phyloP scores from a whole-genome alignment of 1,284 basidiomycete genomes.

The Rhodotorula mucilaginosa region DNA sequence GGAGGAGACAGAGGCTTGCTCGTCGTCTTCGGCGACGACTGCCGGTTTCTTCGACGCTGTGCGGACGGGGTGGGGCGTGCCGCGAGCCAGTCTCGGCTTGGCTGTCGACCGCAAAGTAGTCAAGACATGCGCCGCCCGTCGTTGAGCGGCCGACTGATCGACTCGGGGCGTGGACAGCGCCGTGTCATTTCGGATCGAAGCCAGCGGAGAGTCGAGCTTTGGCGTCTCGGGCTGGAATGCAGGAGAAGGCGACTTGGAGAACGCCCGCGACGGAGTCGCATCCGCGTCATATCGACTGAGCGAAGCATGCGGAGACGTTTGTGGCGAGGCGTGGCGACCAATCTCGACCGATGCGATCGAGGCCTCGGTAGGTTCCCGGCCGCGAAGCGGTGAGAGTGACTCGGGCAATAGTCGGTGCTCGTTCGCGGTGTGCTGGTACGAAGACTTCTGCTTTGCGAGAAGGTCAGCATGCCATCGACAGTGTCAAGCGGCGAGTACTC shows the following conservation, averaged over 20 bases:
- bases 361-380: conserved; percentile 1
- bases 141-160: conserved; percentile 31
- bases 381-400: conserved; percentile 22
- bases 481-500: neutral
- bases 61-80: conserved; percentile 28
- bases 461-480: neutral
- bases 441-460: neutral
- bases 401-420: conserved; percentile 7
- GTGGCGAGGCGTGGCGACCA: conserved; percentile 28
- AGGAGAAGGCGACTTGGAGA: conserved; percentile 9
- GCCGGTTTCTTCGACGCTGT: conserved; percentile 19
- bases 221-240: conserved; percentile 9
- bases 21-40: neutral
- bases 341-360: conserved; percentile 11
- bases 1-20: conserved; percentile 49
- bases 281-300: conserved; percentile 1
- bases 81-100: conserved; percentile 26
- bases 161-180: conserved; percentile 6
- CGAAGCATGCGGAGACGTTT: conserved; percentile 5
- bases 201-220: conserved; percentile 19
- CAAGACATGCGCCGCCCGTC: conserved; percentile 41
- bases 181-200: neutral
- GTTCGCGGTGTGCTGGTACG: neutral
- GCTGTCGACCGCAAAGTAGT: conserved; percentile 41
- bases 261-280: conserved; percentile 12